Base-by-base conservation (phyloP, 371 early-diverging fungal genomes). In the Phascolomyces articulosus region DNA sequence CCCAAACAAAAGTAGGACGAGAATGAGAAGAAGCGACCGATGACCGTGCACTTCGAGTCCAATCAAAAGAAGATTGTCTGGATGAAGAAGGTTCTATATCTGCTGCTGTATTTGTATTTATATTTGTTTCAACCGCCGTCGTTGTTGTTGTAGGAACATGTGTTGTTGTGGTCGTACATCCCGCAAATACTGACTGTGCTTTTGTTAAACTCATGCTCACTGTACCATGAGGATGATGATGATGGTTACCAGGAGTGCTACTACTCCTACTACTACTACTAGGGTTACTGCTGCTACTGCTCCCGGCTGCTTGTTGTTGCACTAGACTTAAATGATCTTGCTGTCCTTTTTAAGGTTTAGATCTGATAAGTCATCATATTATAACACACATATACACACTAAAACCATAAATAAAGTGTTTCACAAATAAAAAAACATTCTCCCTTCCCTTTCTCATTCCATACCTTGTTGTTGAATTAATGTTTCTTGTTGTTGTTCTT, bases 101-200 rank as follows among this genome's bases (percentile, higher is more conserved):
- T 29, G 38, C 48, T n/a, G 27, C 60, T 18, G 40, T 38, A 13
- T 13, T 18, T 28, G 49, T 29, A 16, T 48, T n/a, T 61, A 8
- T 38, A 10, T 31, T 6, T 58, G 40, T 18, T 23, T 41, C 62
- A 13, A 55, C 40, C 29, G 62, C 20, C 49, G n/a, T 34, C 11
- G 34, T 34, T 34, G 34, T 34, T 34, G 2, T 34, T 34, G 34
- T 34, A 9, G 34, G 53, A 48, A 26, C 53, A 53, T 53, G 53
- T 40, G 62, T 61, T 38, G 27, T 34, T 34, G 34, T 61, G 20
- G 27, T 34, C 11, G 34, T 26, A 27, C 53, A 61, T n/a, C 53
- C 62, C 28, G 51, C 62, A 61, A 61, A 61, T 27, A 61, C 62
- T n/a, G 62, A 61, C 40, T 53, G 62, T 18, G 62, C 53, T 38